Conservation (phyloP, 2,329 filamentous ascomycete genomes). For the Microcyclospora tardicrescens region DNA sequence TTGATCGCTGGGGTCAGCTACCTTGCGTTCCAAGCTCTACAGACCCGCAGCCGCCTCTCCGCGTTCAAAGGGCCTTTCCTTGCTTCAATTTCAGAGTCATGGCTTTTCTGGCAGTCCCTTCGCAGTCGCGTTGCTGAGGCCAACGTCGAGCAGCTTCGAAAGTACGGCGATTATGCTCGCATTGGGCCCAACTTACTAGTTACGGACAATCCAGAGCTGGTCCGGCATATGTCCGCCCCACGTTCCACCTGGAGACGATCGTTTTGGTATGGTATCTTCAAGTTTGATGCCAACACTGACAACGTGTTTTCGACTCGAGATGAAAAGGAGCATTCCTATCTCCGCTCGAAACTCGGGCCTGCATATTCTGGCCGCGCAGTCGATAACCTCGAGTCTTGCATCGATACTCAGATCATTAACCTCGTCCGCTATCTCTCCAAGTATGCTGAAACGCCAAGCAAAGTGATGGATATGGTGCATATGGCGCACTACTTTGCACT, state of each 20-base stretch:
- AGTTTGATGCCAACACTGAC: slow-evolving; percentile 41
- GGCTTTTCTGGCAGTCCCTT: slow-evolving; percentile 18
- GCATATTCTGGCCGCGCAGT: slow-evolving; percentile 44
- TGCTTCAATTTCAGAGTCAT: slow-evolving; percentile 12
- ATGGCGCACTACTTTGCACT: slow-evolving; percentile 43
- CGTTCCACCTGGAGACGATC: slow-evolving; percentile 19
- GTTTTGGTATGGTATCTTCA: slow-evolving; percentile 36
- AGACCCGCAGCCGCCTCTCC: too few species aligned
- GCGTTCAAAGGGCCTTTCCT: slow-evolving; percentile 15
- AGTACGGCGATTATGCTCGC: slow-evolving; percentile 20
- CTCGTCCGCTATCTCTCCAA: too few species aligned
- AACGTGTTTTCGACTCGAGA: slow-evolving; percentile 42
- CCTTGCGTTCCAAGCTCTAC: too few species aligned
- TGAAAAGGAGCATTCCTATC: slow-evolving; percentile 33
- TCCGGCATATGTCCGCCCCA: slow-evolving; percentile 32
- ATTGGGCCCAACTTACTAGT: slow-evolving; percentile 38
- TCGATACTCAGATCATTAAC: slow-evolving; percentile 35
- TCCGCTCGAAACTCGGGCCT: slow-evolving; percentile 7
- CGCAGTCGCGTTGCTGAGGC: slow-evolving; percentile 9
- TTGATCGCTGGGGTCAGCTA: too few species aligned
- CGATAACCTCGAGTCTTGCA: slow-evolving; percentile 34
- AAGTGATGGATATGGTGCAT: too few species aligned
- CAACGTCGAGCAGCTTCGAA: slow-evolving; percentile 12
- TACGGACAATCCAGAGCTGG: slow-evolving; percentile 37
- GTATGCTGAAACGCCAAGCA: too few species aligned